Conservation (phyloP, 441 rosid genomes). For the Codiaeum variegatum region DNA sequence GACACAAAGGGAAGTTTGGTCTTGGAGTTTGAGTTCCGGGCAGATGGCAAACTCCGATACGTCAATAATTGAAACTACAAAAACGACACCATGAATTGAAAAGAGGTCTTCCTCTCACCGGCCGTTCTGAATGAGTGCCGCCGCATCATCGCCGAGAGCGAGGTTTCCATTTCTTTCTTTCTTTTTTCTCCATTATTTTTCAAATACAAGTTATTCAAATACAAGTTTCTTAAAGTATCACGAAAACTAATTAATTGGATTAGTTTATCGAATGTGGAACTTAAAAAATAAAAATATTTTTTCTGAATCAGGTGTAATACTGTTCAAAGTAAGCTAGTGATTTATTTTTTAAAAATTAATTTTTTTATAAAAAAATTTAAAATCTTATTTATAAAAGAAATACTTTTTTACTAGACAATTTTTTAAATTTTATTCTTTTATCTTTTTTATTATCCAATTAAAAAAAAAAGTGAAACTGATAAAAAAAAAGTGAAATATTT, state of each 20-base stretch:
- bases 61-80: constrained; percentile 97
- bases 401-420: no score
- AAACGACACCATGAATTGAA: constrained; percentile 95
- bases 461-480: no score
- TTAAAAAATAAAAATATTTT: not conserved
- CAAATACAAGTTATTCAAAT: no score
- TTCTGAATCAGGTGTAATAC: constrained; percentile 2
- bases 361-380: no score
- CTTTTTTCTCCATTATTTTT: not conserved
- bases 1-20: constrained; percentile 95
- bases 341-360: no score
- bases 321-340: not conserved
- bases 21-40: constrained; percentile 91
- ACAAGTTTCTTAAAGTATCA: no score
- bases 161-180: constrained; percentile 35
- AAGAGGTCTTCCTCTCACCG: constrained; percentile 88
- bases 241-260: no score
- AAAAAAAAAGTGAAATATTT: no score
- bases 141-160: constrained; percentile 90
- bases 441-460: no score
- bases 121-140: constrained; percentile 82
- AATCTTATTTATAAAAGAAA: no score
- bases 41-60: constrained; percentile 91
- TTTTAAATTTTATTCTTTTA: no score
- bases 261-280: not conserved